Percentiles rank a stretch among this genome's conserved stretches.
Evolutionary conservation across 495 filamentous ascomycete species (phyloP).

Genomic region (Podospora didyma): DNA sequence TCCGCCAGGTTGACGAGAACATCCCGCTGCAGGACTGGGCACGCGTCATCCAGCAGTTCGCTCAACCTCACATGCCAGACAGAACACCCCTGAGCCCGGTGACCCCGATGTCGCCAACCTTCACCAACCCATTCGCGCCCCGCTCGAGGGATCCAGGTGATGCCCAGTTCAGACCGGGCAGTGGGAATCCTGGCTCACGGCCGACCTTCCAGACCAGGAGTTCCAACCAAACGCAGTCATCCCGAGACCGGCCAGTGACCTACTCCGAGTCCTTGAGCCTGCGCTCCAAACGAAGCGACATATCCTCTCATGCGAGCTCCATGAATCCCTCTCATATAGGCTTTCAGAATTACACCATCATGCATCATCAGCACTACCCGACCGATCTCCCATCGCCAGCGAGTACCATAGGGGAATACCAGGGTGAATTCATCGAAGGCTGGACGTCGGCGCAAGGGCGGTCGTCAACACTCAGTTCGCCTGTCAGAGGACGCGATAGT

Average conservation of each 20-base stretch:
- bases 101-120: conserved; percentile 41
- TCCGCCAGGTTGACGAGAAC: conserved; percentile 40
- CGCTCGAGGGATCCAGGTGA: conserved; percentile 32
- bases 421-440: conserved; percentile 52
- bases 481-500: conserved; percentile 38
- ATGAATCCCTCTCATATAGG: conserved; percentile 35
- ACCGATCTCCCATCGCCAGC: conserved; percentile 50
- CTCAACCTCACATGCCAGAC: conserved; percentile 32
- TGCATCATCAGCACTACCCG: conserved; percentile 34
- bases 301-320: conserved; percentile 50
- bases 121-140: conserved; percentile 41
- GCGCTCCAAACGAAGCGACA: conserved; percentile 49
- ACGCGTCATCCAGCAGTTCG: conserved; percentile 39
- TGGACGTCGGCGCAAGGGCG: conserved; percentile 55
- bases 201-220: conserved; percentile 33
- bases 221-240: conserved; percentile 28
- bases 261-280: conserved; percentile 49
- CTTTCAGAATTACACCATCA: conserved; percentile 39
- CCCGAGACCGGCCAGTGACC: conserved; percentile 38
- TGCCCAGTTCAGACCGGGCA: conserved; percentile 23
- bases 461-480: conserved; percentile 48
- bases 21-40: conserved; percentile 42
- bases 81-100: conserved; percentile 35
- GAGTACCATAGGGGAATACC: conserved; percentile 46
- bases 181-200: conserved; percentile 26